Conservation (phyloP, 2,329 filamentous ascomycete species). For the Emericellopsis cladophorae region DNA sequence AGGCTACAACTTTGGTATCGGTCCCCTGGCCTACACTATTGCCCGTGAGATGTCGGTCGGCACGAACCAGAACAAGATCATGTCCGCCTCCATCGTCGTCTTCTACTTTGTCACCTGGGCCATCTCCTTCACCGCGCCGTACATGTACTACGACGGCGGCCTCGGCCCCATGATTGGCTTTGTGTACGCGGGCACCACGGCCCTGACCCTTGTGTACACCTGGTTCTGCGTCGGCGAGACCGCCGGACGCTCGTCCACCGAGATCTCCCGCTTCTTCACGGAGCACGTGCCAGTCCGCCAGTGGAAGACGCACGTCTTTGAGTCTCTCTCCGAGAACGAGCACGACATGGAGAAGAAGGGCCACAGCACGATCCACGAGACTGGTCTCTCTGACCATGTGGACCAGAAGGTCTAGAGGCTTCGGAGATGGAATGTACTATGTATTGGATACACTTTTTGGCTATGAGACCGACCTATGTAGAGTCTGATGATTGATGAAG, state of each 20-base stretch:
- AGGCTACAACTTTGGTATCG: conserved; percentile 24
- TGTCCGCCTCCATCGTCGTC: conserved; percentile 22
- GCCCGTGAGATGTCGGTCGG: conserved; percentile 29
- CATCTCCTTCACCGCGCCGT: conserved; percentile 18
- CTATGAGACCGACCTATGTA: too few species aligned
- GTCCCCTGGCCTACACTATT: conserved; percentile 23
- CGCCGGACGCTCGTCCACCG: conserved; percentile 17
- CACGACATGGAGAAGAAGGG: not conserved
- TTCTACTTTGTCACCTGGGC: conserved; percentile 22
- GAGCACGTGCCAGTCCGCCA: conserved; percentile 18
- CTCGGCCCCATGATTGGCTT: conserved; percentile 20
- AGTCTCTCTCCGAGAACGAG: conserved; percentile 3
- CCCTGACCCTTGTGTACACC: conserved; percentile 13
- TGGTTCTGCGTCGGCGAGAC: conserved; percentile 28
- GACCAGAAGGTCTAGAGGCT: not conserved
- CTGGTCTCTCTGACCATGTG: conserved; percentile 1
- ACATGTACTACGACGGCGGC: conserved; percentile 17
- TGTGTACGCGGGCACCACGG: conserved; percentile 16
- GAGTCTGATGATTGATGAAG: too few species aligned
- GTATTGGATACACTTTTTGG: too few species aligned
- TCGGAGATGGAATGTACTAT: too few species aligned
- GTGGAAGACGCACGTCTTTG: conserved; percentile 13
- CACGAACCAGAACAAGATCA: conserved; percentile 31
- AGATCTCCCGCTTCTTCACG: conserved; percentile 24
- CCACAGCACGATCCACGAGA: not conserved